Base-by-base conservation (phyloP, 345 rosid genomes). In the Pelargonium nanum region DNA sequence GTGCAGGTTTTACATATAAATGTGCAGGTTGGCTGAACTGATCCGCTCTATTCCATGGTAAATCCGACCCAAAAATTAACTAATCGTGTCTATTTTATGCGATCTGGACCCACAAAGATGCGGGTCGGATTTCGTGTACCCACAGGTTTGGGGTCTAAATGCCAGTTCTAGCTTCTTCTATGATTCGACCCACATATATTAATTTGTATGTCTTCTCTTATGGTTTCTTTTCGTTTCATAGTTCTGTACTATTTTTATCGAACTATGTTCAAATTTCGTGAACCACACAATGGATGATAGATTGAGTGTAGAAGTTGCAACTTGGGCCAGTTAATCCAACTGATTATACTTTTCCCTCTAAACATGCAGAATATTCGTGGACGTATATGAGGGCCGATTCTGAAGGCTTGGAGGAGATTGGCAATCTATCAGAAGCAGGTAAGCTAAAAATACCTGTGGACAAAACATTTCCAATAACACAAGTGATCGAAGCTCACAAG, bases 301-400 rank as follows among this genome's bases (percentile, higher is more conserved):
- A n/a, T n/a, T 28, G 7, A 2, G 48, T 40, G 48, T 40, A 40
- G 48, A 40, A 30, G 40, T 30, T 30, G 40, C 48, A 40, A 40
- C 48, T 40, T 30, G 40, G 40, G 40, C 0, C 9, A 30, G 6
- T 30, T 40, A 17, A 40, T n/a, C 48, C 48, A 40, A 40, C 48
- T 40, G 48, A 12, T 30, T 3, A 6, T 10, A 9, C 15, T 40
- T 40, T 40, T 40, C 0, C 48, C 15, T 40, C 48, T 40, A 6
- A 9, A 9, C 0, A 13, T 70, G 45, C 85, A 89, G 97, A 85
- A 61, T 93, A 93, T 71, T 82, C 77, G 70, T 93, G 95, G 89
- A 76, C 83, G 2, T 93, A 77, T 69, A 89, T 93, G 97, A 85
- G 96, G 68, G 97, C 93, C 17, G 99, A 89, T 75, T 68, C 85